These are phyloP conservation scores for Botrytis squamosa DNA, from an alignment of 2,329 filamentous ascomycete genomes.

Conservation along the genomic window DNA sequence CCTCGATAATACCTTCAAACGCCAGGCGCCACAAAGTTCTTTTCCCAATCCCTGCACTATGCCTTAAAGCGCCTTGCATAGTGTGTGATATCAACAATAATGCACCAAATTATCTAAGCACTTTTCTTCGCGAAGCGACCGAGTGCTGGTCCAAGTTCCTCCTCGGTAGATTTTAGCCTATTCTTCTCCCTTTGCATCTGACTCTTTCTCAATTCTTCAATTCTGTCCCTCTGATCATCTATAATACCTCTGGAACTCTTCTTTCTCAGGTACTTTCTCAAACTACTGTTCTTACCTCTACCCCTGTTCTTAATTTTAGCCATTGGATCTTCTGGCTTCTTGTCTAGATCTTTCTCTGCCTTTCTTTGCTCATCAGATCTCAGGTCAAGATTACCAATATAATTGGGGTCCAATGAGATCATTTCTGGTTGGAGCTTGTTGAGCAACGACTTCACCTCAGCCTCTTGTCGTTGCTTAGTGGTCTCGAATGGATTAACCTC, in stretches of 20 bases:
- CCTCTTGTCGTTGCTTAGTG: constrained; percentile 85
- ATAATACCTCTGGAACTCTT: constrained; percentile 91
- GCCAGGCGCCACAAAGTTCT: constrained; percentile 12
- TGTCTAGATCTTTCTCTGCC: constrained; percentile 77
- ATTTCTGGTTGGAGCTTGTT: constrained; percentile 97
- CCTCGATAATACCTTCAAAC: constrained; percentile 12
- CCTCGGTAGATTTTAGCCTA: constrained; percentile 64
- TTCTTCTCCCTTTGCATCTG: constrained; percentile 67
- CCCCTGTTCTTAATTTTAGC: constrained; percentile 72
- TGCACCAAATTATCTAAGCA: constrained; percentile 20
- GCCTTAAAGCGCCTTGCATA: constrained; percentile 13
- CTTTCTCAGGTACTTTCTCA: constrained; percentile 88
- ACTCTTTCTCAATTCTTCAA: constrained; percentile 75
- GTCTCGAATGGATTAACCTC: constrained; percentile 97
- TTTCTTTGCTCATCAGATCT: constrained; percentile 74
- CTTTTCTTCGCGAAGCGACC: constrained; percentile 77
- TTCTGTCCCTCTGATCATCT: constrained; percentile 86
- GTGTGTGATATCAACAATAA: constrained; percentile 1
- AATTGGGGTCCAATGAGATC: constrained; percentile 92
- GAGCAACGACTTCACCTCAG: constrained; percentile 82
- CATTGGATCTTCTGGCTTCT: constrained; percentile 56
- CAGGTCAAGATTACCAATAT: constrained; percentile 83
- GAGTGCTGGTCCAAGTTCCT: constrained; percentile 80
- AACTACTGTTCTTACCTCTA: constrained; percentile 82
- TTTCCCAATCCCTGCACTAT: constrained; percentile 8